Conservation (phyloP, 495 filamentous ascomycete genomes). For the Corynascus novoguineensis region DNA sequence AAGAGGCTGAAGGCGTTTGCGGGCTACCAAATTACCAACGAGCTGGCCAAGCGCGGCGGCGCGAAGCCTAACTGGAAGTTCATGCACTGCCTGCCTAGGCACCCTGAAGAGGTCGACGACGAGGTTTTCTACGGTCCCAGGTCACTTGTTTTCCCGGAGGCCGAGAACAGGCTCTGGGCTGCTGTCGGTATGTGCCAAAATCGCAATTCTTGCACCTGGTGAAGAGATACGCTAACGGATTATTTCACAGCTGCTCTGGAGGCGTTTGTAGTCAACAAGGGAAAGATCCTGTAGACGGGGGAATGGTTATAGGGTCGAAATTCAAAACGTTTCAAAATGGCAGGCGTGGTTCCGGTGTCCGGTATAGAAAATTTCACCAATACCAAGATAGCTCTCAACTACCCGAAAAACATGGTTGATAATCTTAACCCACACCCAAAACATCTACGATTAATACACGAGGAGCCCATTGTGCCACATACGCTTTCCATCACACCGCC, state of each 20-base stretch:
- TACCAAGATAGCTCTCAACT: slow-evolving; percentile 2
- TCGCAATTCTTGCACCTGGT: background rate
- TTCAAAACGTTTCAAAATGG: background rate
- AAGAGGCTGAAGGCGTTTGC: slow-evolving; percentile 73
- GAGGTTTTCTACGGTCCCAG: slow-evolving; percentile 83
- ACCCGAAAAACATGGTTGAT: slow-evolving; percentile 4
- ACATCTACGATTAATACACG: slow-evolving; percentile 6
- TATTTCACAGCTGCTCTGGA: slow-evolving; percentile 63
- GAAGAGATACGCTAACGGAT: slow-evolving; percentile 14
- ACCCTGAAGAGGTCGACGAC: slow-evolving; percentile 88
- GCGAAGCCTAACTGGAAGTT: slow-evolving; percentile 92
- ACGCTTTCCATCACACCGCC: slow-evolving; percentile 13
- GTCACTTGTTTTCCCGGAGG: slow-evolving; percentile 86
- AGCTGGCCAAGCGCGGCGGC: slow-evolving; percentile 74
- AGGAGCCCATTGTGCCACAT: background rate
- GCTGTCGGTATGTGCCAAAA: slow-evolving; percentile 56
- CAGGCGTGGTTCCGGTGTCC: slow-evolving; percentile 19
- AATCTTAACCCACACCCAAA: background rate
- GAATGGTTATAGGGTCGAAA: slow-evolving; percentile 11
- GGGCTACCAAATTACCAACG: slow-evolving; percentile 83
- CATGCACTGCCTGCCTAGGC: slow-evolving; percentile 97
- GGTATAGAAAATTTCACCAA: slow-evolving; percentile 10
- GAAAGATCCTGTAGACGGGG: slow-evolving; percentile 45
- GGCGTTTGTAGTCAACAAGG: slow-evolving; percentile 86
- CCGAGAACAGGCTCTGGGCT: slow-evolving; percentile 89